These are phyloP conservation scores for Trametes maxima DNA, from an alignment of 768 basidiomycete genomes.

Conservation along the genomic window DNA sequence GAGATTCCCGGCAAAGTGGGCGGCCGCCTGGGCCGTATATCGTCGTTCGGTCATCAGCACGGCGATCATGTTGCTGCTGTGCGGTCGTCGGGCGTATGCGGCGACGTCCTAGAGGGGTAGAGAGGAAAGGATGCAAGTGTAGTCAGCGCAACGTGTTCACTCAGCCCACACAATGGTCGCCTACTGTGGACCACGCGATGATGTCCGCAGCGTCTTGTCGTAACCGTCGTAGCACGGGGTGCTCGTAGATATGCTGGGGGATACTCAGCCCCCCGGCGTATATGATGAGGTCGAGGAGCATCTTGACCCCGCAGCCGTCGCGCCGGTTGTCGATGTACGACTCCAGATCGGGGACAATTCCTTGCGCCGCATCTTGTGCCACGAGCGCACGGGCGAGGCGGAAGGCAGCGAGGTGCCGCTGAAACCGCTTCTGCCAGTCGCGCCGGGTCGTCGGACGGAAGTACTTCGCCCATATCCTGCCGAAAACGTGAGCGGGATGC, in stretches of 20 bases:
- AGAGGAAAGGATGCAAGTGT: no score
- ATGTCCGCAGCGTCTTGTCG: slow-evolving; percentile 49
- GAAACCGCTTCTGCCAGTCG: slow-evolving; percentile 48
- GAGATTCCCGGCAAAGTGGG: slow-evolving; percentile 43
- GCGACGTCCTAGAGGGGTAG: slow-evolving; percentile 52
- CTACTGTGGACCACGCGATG: slow-evolving; percentile 56
- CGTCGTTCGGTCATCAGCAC: slow-evolving; percentile 48
- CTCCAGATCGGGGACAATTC: slow-evolving; percentile 44
- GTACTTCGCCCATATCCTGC: slow-evolving; percentile 44
- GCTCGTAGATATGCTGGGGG: slow-evolving; percentile 34
- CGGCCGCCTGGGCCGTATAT: slow-evolving; percentile 53
- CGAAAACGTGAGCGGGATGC: not conserved
- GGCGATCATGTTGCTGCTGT: slow-evolving; percentile 49
- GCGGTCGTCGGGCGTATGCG: slow-evolving; percentile 53
- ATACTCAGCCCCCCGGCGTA: slow-evolving; percentile 49
- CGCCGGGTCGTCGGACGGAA: slow-evolving; percentile 35
- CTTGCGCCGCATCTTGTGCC: slow-evolving; percentile 29
- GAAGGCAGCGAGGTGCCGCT: slow-evolving; percentile 37
- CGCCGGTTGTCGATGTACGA: slow-evolving; percentile 49
- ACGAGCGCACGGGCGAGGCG: slow-evolving; percentile 38
- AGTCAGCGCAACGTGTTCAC: slow-evolving; percentile 2
- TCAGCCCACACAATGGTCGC: slow-evolving; percentile 14
- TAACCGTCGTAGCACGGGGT: slow-evolving; percentile 37
- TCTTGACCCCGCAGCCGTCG: slow-evolving; percentile 49
- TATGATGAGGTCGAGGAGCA: slow-evolving; percentile 57